Percentiles rank a stretch among this genome's conserved stretches.
phyloP scores from a whole-genome alignment of 805 yeast genomes.

The Suhomyces faveliae region DNA sequence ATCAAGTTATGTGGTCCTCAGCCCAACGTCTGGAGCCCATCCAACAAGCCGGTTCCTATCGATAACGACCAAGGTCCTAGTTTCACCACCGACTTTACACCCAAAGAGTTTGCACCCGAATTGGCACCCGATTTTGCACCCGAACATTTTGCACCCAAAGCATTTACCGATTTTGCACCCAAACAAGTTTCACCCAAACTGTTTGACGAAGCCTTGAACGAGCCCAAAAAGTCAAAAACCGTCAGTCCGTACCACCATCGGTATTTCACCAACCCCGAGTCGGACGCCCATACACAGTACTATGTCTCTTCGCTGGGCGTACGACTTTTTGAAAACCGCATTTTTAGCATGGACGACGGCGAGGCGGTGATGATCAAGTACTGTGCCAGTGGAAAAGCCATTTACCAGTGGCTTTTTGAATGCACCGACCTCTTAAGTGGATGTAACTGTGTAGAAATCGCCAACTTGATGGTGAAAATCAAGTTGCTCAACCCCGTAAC shows the following conservation, averaged over 20 bases:
- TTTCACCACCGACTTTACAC: neutral
- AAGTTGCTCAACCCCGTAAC: slow-evolving; percentile 48
- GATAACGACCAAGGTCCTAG: neutral
- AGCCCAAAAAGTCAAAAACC: neutral
- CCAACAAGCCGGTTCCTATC: slow-evolving; percentile 46
- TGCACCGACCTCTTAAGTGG: slow-evolving; percentile 69
- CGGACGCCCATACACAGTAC: slow-evolving; percentile 78
- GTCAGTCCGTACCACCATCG: slow-evolving; percentile 63
- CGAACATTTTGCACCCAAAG: neutral
- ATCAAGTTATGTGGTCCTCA: slow-evolving; percentile 56
- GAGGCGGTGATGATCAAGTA: slow-evolving; percentile 31
- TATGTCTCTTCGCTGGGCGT: slow-evolving; percentile 67
- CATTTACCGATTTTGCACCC: neutral
- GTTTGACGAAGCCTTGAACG: too few species aligned
- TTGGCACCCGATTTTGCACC: neutral
- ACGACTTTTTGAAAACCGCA: slow-evolving; percentile 49
- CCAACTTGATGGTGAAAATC: slow-evolving; percentile 47
- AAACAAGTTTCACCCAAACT: neutral
- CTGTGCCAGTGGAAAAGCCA: slow-evolving; percentile 71
- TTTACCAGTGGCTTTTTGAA: slow-evolving; percentile 86
- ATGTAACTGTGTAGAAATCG: slow-evolving; percentile 53
- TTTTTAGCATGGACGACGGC: slow-evolving; percentile 22
- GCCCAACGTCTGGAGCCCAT: slow-evolving; percentile 72
- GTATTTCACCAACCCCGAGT: slow-evolving; percentile 85
- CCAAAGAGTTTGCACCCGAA: neutral